Evolutionary conservation across 2,329 filamentous ascomycete genomes (phyloP), one percentile per base, ranked within the genome.

Genomic region (Acrocalymma vagum): DNA sequence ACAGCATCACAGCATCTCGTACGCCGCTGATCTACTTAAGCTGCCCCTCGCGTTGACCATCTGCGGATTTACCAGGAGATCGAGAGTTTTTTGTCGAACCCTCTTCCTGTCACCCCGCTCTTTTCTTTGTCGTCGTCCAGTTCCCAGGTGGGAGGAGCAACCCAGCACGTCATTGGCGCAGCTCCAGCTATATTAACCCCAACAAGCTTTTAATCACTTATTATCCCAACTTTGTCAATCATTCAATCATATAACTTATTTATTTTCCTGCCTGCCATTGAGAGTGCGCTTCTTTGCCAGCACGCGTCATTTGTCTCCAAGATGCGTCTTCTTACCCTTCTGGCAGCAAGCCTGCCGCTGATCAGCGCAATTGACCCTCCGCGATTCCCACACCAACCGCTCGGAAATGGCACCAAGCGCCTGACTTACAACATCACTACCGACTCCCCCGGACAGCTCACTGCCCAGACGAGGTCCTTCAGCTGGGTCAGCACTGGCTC

Each of bases 391-490:
- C 71, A 77, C 44, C 78, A 81, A 38, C 82, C 83, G 4, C 71
- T 72, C 4, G 81, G 81, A 15, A 78, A 77, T 46, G 82, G 82
- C 6, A 71, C 77, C 20, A 79, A 78, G 34, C 72, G 83, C 6
- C 67, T 86, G 43, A 80, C 73, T 1, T 86, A 80, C 73, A 84
- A 84, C 56, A 77, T 84, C 60, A 84, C 81, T 1, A 78, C 79
- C 8, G 70, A 76, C 0, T 64, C 60, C 10, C 69, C 73, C 18
- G 72, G 62, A 7, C 34, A 49, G 28, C 51, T 68, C 30, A 14
- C 63, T 5, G 74, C 84, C 48, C 58, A 72, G 1, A 71, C 78
- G 1, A 70, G 71, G 9, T 73, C 74, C 9, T 73, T 74, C 23
- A 77, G 74, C 1, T 87, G 84, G 84, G 75, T 84, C 4, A 71